phyloP scores from a whole-genome alignment of 2,329 filamentous ascomycete genomes.

The Lasiodiplodia sp. region DNA sequence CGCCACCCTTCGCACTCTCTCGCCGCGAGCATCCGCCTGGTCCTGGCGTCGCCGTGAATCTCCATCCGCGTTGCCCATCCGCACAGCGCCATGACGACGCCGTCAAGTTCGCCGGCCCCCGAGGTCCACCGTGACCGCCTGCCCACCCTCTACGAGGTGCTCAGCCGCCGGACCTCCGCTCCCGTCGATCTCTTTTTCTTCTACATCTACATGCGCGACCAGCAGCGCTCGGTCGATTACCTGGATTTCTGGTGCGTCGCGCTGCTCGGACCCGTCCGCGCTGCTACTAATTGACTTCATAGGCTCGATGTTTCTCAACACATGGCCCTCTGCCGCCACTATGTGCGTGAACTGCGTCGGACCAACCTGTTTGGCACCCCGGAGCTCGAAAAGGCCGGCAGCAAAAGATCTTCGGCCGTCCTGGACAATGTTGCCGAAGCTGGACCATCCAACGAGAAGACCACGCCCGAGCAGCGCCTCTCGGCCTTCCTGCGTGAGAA shows the following conservation, averaged over 20 bases:
- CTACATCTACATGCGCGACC: slow-evolving; percentile 99
- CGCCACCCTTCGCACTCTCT: background rate
- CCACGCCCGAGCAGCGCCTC: slow-evolving; percentile 86
- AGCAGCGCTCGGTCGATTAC: slow-evolving; percentile 97
- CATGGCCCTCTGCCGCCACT: slow-evolving; percentile 96
- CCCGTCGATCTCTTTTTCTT: slow-evolving; percentile 98
- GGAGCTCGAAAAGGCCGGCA: slow-evolving; percentile 78
- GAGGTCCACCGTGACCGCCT: slow-evolving; percentile 74
- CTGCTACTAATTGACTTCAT: slow-evolving; percentile 37
- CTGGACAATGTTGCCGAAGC: slow-evolving; percentile 68
- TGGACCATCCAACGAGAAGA: slow-evolving; percentile 68
- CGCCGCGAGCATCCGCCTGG: slow-evolving; percentile 1
- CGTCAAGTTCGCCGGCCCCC: slow-evolving; percentile 30
- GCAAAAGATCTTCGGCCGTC: slow-evolving; percentile 83
- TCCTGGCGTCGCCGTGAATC: slow-evolving; percentile 8
- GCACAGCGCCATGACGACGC: slow-evolving; percentile 23
- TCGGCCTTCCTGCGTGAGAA: slow-evolving; percentile 82
- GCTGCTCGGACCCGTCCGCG: background rate
- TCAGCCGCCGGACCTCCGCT: slow-evolving; percentile 91
- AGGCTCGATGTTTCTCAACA: slow-evolving; percentile 99
- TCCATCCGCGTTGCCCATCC: background rate
- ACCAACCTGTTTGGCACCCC: slow-evolving; percentile 94
- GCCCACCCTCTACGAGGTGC: slow-evolving; percentile 92
- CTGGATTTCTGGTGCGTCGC: slow-evolving; percentile 89
- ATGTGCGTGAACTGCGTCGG: slow-evolving; percentile 91